Conservation (phyloP, 805 yeast species). For the Yarrowia hollandica region DNA sequence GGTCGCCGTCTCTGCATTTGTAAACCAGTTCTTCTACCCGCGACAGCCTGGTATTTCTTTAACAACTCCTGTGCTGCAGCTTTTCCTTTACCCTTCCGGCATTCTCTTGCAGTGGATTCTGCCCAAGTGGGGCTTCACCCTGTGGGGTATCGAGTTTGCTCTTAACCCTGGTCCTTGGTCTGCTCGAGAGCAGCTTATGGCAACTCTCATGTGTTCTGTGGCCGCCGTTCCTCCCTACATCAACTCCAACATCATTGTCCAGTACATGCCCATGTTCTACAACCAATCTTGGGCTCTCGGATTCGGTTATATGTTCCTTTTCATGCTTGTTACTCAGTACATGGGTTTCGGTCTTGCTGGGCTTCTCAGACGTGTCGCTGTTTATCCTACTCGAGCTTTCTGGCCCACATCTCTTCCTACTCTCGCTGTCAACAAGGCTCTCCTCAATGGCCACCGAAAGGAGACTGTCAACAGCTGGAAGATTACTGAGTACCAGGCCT, state of each 20-base stretch:
- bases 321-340: slow-evolving; percentile 59
- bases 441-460: slow-evolving; percentile 41
- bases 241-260: slow-evolving; percentile 34
- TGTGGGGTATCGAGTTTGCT: slow-evolving; percentile 45
- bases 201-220: slow-evolving; percentile 38
- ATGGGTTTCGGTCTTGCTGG: slow-evolving; percentile 71
- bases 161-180: slow-evolving; percentile 65
- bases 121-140: slow-evolving; percentile 50
- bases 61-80: slow-evolving; percentile 55
- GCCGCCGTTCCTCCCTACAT: slow-evolving; percentile 33
- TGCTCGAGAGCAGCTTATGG: slow-evolving; percentile 61
- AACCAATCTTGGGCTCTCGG: slow-evolving; percentile 40
- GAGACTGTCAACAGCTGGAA: slow-evolving; percentile 50
- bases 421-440: slow-evolving; percentile 55
- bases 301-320: slow-evolving; percentile 48
- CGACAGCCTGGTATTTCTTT: slow-evolving; percentile 57
- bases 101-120: slow-evolving; percentile 45
- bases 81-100: slow-evolving; percentile 64
- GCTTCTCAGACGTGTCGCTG: slow-evolving; percentile 55
- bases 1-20: slow-evolving; percentile 56
- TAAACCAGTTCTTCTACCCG: slow-evolving; percentile 59
- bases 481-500: slow-evolving; percentile 49
- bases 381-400: slow-evolving; percentile 59
- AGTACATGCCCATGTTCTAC: slow-evolving; percentile 40
- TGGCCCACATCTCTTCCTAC: slow-evolving; percentile 68